A percentile compares a stretch with the other conserved stretches of the same genome.
These are phyloP conservation scores for Trichoderma sp. DNA, from an alignment of 2,329 filamentous ascomycete genomes.

Conservation along the genomic window DNA sequence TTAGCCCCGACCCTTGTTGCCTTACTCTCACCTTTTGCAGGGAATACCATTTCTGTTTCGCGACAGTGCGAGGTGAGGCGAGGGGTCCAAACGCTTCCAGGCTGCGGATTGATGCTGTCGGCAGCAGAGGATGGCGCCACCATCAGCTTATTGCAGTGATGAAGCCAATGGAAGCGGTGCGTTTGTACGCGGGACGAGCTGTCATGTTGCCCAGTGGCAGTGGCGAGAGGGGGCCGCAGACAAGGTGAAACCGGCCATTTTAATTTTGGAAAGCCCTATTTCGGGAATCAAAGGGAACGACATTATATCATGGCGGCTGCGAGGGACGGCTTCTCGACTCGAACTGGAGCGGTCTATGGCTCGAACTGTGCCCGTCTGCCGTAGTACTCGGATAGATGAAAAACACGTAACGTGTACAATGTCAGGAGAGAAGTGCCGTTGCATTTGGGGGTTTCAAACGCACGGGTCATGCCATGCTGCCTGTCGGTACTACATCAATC, in stretches of 20 bases:
- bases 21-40: conserved; percentile 32
- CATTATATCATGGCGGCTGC: neutral
- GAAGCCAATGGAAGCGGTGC: conserved; percentile 53
- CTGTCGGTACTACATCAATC: neutral
- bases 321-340: neutral
- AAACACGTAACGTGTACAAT: neutral
- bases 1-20: conserved; percentile 29
- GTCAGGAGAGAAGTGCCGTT: neutral
- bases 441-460: neutral
- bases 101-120: conserved; percentile 47
- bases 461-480: neutral
- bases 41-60: conserved; percentile 50
- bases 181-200: conserved; percentile 51
- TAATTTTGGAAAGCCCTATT: conserved; percentile 14
- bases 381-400: neutral
- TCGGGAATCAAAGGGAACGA: neutral
- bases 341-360: neutral
- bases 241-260: conserved; percentile 44
- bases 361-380: neutral
- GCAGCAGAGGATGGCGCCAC: conserved; percentile 45
- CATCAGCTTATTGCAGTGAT: conserved; percentile 53
- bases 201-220: conserved; percentile 46
- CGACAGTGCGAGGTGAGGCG: conserved; percentile 44
- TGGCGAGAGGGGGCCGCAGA: conserved; percentile 43
- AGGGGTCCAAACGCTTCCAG: conserved; percentile 36